Evolutionary conservation across 306 rosid species (phyloP), one percentile per base, ranked within the genome.

Genomic region (Vicia sativa): DNA sequence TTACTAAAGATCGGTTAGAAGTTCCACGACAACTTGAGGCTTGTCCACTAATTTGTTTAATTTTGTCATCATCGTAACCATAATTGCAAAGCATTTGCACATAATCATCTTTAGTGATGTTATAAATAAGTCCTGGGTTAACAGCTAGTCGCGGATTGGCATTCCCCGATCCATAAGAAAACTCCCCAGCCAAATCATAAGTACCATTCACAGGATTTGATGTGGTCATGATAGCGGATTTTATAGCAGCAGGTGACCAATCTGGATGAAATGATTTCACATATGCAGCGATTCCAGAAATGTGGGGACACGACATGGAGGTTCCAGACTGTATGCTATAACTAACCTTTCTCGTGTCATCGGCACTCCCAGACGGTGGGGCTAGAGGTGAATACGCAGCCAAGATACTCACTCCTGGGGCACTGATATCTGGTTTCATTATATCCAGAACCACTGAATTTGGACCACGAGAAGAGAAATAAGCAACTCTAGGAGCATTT

Each of bases 351-450:
- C 72, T 50, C 0, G 34, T 28, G 10, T 66, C 71, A 6, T 2
- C 0, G 0, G 0, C 0, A 34, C 0, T 2, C 1, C 1, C 1
- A 1, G 34, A 16, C 0, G 16, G 23, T 21, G 15, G 0, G 0
- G 4, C 26, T 9, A 3, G 1, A 4, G 73, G 64, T 25, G 64
- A 14, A 26, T 0, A 54, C n/a, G 73, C 53, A 13, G 64, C 73
- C 11, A 68, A 39, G 7, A 68, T 68, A 9, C 38, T 0, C 8
- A 68, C 28, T 4, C 73, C 73, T 9, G 54, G 73, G 2, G 73
- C 73, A 53, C 62, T 39, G 9, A 68, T 25, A 25, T 68, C 73
- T 0, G 64, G 64, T 37, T 68, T 68, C 63, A 68, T 23, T 10
- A 68, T 54, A 19, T 68, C 73, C 3, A 26, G 14, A 38, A 39